Percentiles rank a stretch among this genome's conserved stretches.
These are phyloP conservation scores for Colletotrichum plurivorum DNA, from an alignment of 2,329 filamentous ascomycete species.

Conservation along the genomic window DNA sequence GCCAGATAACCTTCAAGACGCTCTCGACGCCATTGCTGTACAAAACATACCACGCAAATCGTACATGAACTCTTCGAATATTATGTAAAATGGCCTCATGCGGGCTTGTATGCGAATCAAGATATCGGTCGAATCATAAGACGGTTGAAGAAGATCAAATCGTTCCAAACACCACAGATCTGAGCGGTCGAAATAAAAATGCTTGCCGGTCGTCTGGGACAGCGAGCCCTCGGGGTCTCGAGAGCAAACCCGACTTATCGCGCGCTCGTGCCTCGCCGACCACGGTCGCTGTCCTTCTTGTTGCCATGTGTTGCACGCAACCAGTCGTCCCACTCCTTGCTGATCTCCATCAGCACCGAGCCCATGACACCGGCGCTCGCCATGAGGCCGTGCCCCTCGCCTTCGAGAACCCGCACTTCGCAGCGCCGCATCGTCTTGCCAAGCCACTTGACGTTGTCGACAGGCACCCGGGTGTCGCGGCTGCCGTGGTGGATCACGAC, in stretches of 20 bases:
- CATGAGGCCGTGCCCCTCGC: constrained; percentile 96
- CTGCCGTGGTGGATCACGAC: constrained; percentile 96
- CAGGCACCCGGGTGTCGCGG: constrained; percentile 90
- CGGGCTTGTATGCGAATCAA: constrained; percentile 18
- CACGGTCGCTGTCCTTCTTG: constrained; percentile 37
- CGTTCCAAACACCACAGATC: constrained; percentile 7
- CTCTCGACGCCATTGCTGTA: constrained; percentile 29
- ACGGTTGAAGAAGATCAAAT: constrained; percentile 9
- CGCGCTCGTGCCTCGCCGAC: constrained; percentile 36
- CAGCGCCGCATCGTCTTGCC: constrained; percentile 94
- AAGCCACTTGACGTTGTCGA: constrained; percentile 96
- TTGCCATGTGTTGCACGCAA: constrained; percentile 67
- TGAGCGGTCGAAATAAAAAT: background rate
- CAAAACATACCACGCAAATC: constrained; percentile 21
- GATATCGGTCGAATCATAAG: constrained; percentile 14
- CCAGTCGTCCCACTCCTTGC: constrained; percentile 94
- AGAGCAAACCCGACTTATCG: constrained; percentile 4
- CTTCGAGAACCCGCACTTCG: constrained; percentile 90
- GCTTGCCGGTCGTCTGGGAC: background rate
- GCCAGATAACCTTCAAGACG: constrained; percentile 5
- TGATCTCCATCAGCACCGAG: constrained; percentile 93
- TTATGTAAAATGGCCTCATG: constrained; percentile 14
- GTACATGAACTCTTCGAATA: constrained; percentile 17
- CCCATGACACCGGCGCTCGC: constrained; percentile 95
- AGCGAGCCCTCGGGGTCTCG: background rate